A percentile compares a stretch with the other conserved stretches of the same genome.
Conservation (phyloP, 208 protist genomes). For the Wallacemonas collosoma region DNA sequence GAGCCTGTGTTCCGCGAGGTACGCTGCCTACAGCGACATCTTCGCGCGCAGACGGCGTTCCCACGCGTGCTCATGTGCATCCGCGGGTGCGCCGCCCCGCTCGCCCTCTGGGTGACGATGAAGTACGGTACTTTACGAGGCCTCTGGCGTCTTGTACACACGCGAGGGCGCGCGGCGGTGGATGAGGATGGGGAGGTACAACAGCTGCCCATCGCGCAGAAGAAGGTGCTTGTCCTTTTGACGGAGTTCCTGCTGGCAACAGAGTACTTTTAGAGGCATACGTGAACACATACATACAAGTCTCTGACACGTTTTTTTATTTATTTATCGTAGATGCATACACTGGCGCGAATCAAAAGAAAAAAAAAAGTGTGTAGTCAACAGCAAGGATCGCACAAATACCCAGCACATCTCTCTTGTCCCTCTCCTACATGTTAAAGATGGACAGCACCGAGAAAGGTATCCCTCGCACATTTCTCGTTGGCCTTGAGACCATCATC, state of each 20-base stretch:
- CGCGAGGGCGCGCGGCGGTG: constrained; percentile 43
- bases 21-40: constrained; percentile 27
- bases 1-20: constrained; percentile 27
- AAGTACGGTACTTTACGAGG: constrained; percentile 62
- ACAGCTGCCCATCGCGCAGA: constrained; percentile 49
- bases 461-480: background rate
- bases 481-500: background rate
- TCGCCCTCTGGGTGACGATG: constrained; percentile 42
- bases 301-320: constrained; percentile 6
- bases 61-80: constrained; percentile 79
- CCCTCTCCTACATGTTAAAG: constrained; percentile 1
- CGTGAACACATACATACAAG: background rate
- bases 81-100: constrained; percentile 56
- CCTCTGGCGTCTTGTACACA: constrained; percentile 47
- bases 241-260: constrained; percentile 70
- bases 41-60: constrained; percentile 66
- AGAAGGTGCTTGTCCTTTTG: constrained; percentile 67
- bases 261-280: constrained; percentile 51
- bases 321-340: background rate
- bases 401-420: background rate
- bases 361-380: too few relatives aligned
- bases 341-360: background rate
- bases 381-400: too few relatives aligned
- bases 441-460: too few relatives aligned
- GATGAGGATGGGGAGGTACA: constrained; percentile 53